Evolutionary conservation across 306 rosid species (phyloP), one percentile per base, ranked within the genome.

Genomic region (Gillenia trifoliata): DNA sequence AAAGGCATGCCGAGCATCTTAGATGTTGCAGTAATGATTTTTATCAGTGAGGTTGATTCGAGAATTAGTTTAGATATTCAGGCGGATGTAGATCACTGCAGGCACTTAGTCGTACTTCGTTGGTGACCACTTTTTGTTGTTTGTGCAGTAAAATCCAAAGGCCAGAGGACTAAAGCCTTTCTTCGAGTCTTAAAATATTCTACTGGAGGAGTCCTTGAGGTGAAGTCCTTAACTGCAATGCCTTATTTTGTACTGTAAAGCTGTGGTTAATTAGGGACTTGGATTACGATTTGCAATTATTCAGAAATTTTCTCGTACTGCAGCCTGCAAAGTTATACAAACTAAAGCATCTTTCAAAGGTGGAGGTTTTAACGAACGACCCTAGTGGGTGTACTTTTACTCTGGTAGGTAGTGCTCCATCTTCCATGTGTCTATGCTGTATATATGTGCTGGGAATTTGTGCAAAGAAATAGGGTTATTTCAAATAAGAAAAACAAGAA

Each of bases 261-360:
- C 57, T 77, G 75, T 15, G 65, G 25, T 55, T 31, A 23, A 47
- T 69, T 43, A 5, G 31, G 17, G 41, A 45, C 38, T 52, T 69
- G 6, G 64, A 68, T 33, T 56, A 28, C 43, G 50, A 50, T 19
- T n/a, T 34, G 11, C 55, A 67, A 52, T 19, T 28, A 25, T 13
- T 62, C 25, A 22, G 31, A 34, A 72, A 28, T 41, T 56, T 70
- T 33, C 23, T 52, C 77, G 73, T 76, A 62, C 36, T 89, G 84
- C 88, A 94, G 99, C 88, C 97, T 72, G 99, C 97, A 64, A 94
- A 94, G 84, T 68, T 88, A 73, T 94, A 92, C 91, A 94, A 94
- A 90, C 85, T 94, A 78, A 94, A 94, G 83, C 97, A 94, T 86
- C 96, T 94, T 64, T 83, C 96, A 45, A 94, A 94, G 84, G 80